Conservation (phyloP, 106 monocot species). For the Apostasia ramifera region DNA sequence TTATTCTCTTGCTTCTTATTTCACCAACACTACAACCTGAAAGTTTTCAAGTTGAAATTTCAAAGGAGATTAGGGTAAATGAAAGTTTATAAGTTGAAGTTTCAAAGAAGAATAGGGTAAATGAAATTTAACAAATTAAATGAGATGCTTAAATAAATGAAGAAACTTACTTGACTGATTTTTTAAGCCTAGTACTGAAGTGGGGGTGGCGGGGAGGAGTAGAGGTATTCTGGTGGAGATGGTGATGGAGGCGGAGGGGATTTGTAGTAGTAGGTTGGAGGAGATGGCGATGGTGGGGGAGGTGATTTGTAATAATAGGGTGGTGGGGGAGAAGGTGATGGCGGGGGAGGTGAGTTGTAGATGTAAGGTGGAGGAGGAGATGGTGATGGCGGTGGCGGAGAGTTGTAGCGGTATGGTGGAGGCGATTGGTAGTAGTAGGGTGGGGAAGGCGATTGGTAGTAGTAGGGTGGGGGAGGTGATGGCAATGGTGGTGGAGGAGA, state of each 20-base stretch:
- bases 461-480: constrained; percentile 2
- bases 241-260: background rate
- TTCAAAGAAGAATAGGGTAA: too few relatives aligned
- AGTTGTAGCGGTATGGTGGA: constrained; percentile 1
- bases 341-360: constrained; percentile 8
- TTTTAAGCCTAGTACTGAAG: constrained; percentile 11
- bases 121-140: background rate
- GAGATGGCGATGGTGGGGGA: too few relatives aligned
- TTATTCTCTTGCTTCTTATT: constrained; percentile 5
- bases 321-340: background rate
- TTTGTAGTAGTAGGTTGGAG: too few relatives aligned
- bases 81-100: background rate
- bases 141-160: constrained; percentile 6
- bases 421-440: background rate
- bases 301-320: background rate
- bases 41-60: background rate
- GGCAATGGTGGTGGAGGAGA: background rate
- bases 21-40: constrained; percentile 4
- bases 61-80: background rate
- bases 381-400: constrained; percentile 16
- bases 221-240: background rate
- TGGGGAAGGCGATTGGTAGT: background rate
- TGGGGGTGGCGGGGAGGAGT: constrained; percentile 7
- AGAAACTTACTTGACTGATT: background rate
- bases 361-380: constrained; percentile 8